A percentile compares a stretch with the other conserved stretches of the same genome.
These are phyloP conservation scores for Borovskyia barvae DNA, from an alignment of 208 protist species.

Conservation along the genomic window DNA sequence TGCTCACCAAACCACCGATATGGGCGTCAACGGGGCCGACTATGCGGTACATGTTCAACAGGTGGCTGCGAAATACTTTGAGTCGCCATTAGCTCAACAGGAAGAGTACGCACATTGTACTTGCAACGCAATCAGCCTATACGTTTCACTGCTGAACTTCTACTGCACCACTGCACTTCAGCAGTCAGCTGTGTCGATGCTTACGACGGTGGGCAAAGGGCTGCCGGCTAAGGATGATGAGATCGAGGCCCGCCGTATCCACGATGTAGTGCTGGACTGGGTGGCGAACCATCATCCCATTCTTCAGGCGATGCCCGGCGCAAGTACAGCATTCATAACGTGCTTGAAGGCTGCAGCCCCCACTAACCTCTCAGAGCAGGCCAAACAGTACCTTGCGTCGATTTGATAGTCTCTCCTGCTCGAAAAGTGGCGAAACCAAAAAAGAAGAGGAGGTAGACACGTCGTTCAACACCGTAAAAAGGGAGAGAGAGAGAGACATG, in stretches of 20 bases:
- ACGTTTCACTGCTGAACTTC: slow-evolving; percentile 58
- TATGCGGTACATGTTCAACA: slow-evolving; percentile 48
- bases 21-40: slow-evolving; percentile 30
- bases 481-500: too few relatives aligned
- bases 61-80: slow-evolving; percentile 42
- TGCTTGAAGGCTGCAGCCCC: slow-evolving; percentile 37
- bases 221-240: slow-evolving; percentile 75
- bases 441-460: background rate
- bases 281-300: slow-evolving; percentile 46
- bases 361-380: slow-evolving; percentile 44
- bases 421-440: background rate
- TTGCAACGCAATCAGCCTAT: slow-evolving; percentile 69
- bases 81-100: slow-evolving; percentile 25
- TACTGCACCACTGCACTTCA: slow-evolving; percentile 27
- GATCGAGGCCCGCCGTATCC: slow-evolving; percentile 66
- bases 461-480: too few relatives aligned
- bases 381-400: slow-evolving; percentile 49
- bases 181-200: slow-evolving; percentile 24
- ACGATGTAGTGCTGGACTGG: slow-evolving; percentile 73
- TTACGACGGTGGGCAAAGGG: slow-evolving; percentile 36
- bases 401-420: slow-evolving; percentile 34
- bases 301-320: slow-evolving; percentile 25
- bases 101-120: slow-evolving; percentile 47
- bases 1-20: slow-evolving; percentile 16
- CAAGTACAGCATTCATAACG: slow-evolving; percentile 31